Evolutionary conservation across 495 filamentous ascomycete species (phyloP).

Genomic region (Friedmanniomyces simplex): DNA sequence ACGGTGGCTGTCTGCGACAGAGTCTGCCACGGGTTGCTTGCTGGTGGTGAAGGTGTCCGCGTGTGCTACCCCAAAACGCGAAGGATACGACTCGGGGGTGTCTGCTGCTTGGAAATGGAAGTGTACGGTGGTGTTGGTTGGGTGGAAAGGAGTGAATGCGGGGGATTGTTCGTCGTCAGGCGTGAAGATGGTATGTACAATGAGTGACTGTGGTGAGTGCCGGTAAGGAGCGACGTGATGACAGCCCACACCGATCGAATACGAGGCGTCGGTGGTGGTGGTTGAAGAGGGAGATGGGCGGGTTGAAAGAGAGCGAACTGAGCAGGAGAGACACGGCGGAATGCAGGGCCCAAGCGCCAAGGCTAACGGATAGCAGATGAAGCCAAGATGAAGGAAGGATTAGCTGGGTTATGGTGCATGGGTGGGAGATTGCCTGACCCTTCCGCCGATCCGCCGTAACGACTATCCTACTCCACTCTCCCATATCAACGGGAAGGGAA

Average conservation of each 20-base stretch:
- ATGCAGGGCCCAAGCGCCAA: background rate
- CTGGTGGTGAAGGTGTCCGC: too few species aligned
- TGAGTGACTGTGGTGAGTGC: slow-evolving; percentile 20
- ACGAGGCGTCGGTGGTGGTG: background rate
- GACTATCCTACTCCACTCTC: background rate
- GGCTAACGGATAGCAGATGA: background rate
- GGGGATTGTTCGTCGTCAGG: too few species aligned
- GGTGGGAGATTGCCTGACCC: background rate
- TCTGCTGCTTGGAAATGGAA: too few species aligned
- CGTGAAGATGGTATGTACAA: slow-evolving; percentile 16
- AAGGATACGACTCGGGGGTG: too few species aligned
- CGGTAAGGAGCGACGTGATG: background rate
- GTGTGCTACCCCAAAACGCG: background rate
- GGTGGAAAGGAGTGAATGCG: background rate
- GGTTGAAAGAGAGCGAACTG: too few species aligned
- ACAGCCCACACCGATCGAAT: background rate
- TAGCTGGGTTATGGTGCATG: background rate
- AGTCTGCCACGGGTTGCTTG: background rate
- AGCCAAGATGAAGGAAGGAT: background rate
- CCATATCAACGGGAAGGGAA: too few species aligned
- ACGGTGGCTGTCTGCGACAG: background rate
- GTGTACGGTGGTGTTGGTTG: background rate
- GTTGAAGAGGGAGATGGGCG: background rate
- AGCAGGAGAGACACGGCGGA: background rate
- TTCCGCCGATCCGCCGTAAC: too few species aligned